Percentiles rank a stretch among this genome's conserved stretches.
Conservation (phyloP, 306 rosid genomes). For the Quercus ilex region DNA sequence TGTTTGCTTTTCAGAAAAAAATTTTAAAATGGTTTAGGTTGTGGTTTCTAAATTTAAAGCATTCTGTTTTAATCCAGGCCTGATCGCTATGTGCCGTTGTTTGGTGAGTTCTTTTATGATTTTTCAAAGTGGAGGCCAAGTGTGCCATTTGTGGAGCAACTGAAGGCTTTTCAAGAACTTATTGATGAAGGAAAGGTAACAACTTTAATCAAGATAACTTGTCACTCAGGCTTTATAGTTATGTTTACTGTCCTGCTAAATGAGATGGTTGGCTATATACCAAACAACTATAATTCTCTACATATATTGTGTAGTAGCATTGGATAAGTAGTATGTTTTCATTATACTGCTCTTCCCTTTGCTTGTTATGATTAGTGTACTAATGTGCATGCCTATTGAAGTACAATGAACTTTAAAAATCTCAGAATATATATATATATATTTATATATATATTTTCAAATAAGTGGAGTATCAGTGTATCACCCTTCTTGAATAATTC, state of each 20-base stretch:
- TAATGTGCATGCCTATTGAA: too few species aligned
- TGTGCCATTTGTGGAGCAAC: slow-evolving; percentile 85
- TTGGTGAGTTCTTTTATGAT: slow-evolving; percentile 68
- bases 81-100: slow-evolving; percentile 75
- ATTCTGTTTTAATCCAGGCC: slow-evolving; percentile 58
- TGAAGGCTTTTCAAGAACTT: slow-evolving; percentile 85
- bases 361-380: background rate
- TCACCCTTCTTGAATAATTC: background rate
- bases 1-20: slow-evolving; percentile 6
- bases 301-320: background rate
- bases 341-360: background rate
- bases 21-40: slow-evolving; percentile 3
- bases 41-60: slow-evolving; percentile 6
- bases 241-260: slow-evolving; percentile 6
- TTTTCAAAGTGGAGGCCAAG: slow-evolving; percentile 85
- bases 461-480: background rate
- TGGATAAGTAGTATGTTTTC: background rate
- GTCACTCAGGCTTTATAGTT: slow-evolving; percentile 14
- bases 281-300: background rate
- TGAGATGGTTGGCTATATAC: background rate
- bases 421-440: too few species aligned
- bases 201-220: background rate
- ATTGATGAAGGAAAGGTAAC: slow-evolving; percentile 89
- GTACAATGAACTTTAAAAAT: background rate
- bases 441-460: background rate